These are phyloP conservation scores for Populus tremula DNA, from an alignment of 345 rosid genomes.

Conservation along the genomic window DNA sequence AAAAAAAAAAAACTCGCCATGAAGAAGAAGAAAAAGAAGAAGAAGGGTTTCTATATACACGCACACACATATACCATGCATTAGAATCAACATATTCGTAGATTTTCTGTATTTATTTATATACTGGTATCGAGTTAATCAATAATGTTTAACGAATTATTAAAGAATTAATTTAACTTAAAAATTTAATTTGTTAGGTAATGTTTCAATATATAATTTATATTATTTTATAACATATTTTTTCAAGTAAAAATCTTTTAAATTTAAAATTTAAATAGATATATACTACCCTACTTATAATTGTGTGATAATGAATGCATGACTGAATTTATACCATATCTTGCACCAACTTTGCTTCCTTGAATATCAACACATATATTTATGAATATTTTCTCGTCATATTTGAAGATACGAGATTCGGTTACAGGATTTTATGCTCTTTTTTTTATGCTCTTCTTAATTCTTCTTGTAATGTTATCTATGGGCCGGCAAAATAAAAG, in stretches of 20 bases:
- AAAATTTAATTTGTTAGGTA: too few species aligned
- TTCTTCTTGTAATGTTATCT: not conserved
- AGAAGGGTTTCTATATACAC: too few species aligned
- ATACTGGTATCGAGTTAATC: not conserved
- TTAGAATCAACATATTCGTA: not conserved
- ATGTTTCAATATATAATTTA: too few species aligned
- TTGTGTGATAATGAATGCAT: not conserved
- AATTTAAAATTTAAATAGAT: accelerated
- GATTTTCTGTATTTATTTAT: not conserved
- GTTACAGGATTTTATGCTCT: not conserved
- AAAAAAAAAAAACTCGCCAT: too few species aligned
- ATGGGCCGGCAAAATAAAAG: not conserved
- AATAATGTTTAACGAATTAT: accelerated
- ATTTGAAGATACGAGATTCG: conserved; percentile 7
- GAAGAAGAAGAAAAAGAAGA: too few species aligned
- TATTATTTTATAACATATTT: too few species aligned
- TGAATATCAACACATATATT: not conserved
- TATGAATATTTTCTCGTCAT: not conserved
- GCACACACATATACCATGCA: not conserved
- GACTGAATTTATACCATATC: not conserved
- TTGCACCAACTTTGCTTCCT: not conserved
- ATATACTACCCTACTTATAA: not conserved
- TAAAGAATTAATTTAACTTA: too few species aligned
- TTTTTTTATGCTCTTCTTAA: not conserved
- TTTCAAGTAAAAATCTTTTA: accelerated